Conservation (phyloP, 768 basidiomycete genomes). For the Exsudoporus frostii region DNA sequence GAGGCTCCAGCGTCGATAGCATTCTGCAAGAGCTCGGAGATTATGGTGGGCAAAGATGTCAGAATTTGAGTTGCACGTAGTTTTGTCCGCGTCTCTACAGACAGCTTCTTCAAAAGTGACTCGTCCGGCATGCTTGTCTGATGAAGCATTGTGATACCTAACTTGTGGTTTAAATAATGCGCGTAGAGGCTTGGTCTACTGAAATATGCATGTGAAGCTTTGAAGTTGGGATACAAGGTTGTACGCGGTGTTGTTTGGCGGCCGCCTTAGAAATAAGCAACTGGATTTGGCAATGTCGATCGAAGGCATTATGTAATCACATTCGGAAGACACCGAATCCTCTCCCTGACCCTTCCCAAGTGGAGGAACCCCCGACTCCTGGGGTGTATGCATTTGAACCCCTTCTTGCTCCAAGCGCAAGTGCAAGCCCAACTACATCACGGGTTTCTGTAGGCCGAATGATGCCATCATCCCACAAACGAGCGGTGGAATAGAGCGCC, state of each 20-base stretch:
- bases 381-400: slow-evolving; percentile 16
- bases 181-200: neutral
- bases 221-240: neutral
- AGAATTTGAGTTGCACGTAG: slow-evolving; percentile 84
- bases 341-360: slow-evolving; percentile 68
- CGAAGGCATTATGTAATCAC: slow-evolving; percentile 43
- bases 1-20: slow-evolving; percentile 77
- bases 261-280: slow-evolving; percentile 23
- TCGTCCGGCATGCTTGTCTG: slow-evolving; percentile 17
- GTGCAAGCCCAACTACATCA: slow-evolving; percentile 82
- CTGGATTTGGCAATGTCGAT: slow-evolving; percentile 25
- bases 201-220: neutral
- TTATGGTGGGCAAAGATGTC: slow-evolving; percentile 73
- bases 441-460: slow-evolving; percentile 88
- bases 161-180: neutral
- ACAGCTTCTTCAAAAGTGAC: slow-evolving; percentile 40
- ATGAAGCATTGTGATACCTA: neutral
- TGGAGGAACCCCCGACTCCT: slow-evolving; percentile 20
- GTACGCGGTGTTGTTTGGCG: slow-evolving; percentile 21
- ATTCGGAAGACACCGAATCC: slow-evolving; percentile 93
- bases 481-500: slow-evolving; percentile 83
- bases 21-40: slow-evolving; percentile 89
- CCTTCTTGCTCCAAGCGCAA: slow-evolving; percentile 68
- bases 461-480: slow-evolving; percentile 94
- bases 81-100: slow-evolving; percentile 58